A percentile compares a stretch with the other conserved stretches of the same genome.
Conservation (phyloP, 2,329 filamentous ascomycete species). For the Pseudomassariella vexata region DNA sequence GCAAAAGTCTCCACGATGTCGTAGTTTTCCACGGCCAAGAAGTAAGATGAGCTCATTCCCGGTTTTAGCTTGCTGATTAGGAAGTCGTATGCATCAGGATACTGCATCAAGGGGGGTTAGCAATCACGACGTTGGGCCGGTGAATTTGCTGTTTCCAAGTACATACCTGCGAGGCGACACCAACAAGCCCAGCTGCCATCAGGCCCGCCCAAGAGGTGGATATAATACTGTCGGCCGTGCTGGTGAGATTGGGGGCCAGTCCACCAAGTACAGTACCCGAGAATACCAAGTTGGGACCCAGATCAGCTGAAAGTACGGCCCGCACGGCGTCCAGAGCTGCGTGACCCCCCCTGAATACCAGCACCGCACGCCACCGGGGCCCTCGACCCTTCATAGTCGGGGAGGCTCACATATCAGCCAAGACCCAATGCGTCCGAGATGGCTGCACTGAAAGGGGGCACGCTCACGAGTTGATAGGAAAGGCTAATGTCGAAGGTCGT, state of each 20-base stretch:
- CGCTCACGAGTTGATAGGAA: background rate
- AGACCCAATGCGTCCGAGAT: background rate
- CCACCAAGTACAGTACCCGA: background rate
- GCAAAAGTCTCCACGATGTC: background rate
- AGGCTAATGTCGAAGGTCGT: too few relatives aligned
- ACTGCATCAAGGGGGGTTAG: background rate
- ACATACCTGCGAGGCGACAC: too few relatives aligned
- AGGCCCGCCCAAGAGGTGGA: background rate
- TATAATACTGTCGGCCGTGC: background rate
- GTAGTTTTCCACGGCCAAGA: background rate
- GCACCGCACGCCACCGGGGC: conserved; percentile 1
- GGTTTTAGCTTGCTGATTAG: background rate
- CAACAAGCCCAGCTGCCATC: too few relatives aligned
- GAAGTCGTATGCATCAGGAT: background rate
- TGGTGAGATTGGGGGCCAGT: background rate
- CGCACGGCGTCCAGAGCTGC: background rate
- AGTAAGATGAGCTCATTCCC: background rate
- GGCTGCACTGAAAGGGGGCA: background rate
- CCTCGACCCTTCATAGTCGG: conserved; percentile 2
- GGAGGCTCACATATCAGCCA: conserved; percentile 1
- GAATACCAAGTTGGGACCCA: background rate
- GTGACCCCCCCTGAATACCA: background rate
- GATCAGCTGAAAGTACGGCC: conserved; percentile 1
- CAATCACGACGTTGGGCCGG: background rate
- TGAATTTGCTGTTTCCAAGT: too few relatives aligned